These are phyloP conservation scores for Saccharum spontaneum DNA, from an alignment of 176 grass and related monocot genomes.

Conservation along the genomic window DNA sequence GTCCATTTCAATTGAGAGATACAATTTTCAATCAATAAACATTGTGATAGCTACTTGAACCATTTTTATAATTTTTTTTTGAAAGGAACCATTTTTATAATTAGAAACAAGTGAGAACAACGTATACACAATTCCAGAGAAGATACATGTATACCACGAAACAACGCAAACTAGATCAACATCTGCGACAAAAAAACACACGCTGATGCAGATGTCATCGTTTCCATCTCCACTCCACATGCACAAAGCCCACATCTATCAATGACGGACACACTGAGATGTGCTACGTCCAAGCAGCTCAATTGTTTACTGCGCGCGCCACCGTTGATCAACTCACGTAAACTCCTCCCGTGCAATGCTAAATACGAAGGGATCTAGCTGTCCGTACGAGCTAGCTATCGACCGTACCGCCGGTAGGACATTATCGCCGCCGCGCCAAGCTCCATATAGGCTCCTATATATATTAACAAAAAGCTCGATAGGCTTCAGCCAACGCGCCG, in stretches of 20 bases:
- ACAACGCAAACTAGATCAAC: neutral
- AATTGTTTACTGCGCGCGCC: neutral
- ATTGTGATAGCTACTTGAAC: too few species aligned
- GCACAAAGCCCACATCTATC: neutral
- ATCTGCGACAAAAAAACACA: neutral
- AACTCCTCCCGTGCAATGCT: neutral
- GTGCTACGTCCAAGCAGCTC: neutral
- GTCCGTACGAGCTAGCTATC: too few species aligned
- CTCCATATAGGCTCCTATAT: neutral
- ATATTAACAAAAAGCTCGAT: neutral
- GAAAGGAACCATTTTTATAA: too few species aligned
- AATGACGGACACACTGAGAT: conserved; percentile 11
- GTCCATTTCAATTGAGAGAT: too few species aligned
- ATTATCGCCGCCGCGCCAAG: too few species aligned
- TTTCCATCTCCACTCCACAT: conserved; percentile 13
- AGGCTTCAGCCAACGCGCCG: neutral
- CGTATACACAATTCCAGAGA: too few species aligned
- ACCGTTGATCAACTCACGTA: neutral
- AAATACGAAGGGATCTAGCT: too few species aligned
- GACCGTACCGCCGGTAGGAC: too few species aligned
- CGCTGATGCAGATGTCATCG: neutral
- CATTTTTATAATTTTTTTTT: too few species aligned
- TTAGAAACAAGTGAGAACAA: too few species aligned
- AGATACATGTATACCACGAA: too few species aligned
- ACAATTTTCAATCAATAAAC: too few species aligned